A percentile compares a stretch with the other conserved stretches of the same genome.
Conservation (phyloP, 257 asterid genomes). For the Solanum bulbocastanum region DNA sequence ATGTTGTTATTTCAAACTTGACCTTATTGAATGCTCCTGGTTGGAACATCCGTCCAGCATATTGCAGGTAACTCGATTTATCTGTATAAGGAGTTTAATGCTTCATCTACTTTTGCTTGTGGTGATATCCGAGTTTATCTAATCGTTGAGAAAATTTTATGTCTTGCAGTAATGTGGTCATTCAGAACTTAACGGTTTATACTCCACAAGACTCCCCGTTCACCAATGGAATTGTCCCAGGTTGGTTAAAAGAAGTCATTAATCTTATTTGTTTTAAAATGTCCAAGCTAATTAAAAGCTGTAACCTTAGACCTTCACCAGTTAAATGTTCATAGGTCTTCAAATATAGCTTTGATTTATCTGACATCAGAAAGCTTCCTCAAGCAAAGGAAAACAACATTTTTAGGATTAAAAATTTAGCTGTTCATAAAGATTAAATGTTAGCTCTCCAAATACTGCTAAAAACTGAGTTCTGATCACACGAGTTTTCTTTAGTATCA, state of each 20-base stretch:
- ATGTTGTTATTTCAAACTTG: slow-evolving; percentile 75
- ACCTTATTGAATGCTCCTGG: slow-evolving; percentile 89
- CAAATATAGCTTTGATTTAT: neutral
- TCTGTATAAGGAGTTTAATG: neutral
- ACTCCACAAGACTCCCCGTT: slow-evolving; percentile 77
- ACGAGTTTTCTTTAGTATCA: neutral
- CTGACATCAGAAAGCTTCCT: neutral
- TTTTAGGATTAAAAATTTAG: neutral
- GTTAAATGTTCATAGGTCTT: neutral
- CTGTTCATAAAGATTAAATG: neutral
- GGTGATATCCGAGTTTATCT: neutral
- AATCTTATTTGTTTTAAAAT: neutral
- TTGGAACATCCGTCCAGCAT: slow-evolving; percentile 76
- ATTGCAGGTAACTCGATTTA: slow-evolving; percentile 71
- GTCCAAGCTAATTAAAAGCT: neutral
- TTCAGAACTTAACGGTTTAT: slow-evolving; percentile 74
- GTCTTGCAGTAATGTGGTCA: slow-evolving; percentile 68
- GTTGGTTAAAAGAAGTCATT: slow-evolving; percentile 23
- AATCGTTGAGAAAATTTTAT: neutral
- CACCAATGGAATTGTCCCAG: slow-evolving; percentile 90
- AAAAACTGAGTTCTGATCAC: neutral
- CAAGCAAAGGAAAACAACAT: neutral
- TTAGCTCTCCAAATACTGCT: neutral
- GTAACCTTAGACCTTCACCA: neutral
- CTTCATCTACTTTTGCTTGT: neutral